Evolutionary conservation across 2,329 filamentous ascomycete genomes (phyloP), one percentile per base, ranked within the genome.

Genomic region (Periconia sp.): DNA sequence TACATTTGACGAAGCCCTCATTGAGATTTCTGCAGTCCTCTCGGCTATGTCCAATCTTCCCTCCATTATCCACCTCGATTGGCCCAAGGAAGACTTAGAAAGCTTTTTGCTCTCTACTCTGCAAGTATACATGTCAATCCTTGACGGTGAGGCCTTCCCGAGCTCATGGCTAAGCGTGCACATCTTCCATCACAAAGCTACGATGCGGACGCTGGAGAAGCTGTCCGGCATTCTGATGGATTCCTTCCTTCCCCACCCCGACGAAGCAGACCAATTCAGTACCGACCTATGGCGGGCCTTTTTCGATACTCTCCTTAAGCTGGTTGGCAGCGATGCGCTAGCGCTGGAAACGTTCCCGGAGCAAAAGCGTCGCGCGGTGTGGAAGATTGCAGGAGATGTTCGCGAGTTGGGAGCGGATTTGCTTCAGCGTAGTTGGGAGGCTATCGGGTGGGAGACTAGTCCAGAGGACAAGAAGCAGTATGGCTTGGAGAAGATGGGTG

Each of bases 341-440:
- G 92, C 94, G 0, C 82, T 99, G 37, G 94, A 99, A 71, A 96
- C 92, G 0, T 97, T 97, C 69, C 92, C 94, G 0, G 95, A 99
- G 72, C 94, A 99, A 76, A 99, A 97, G 77, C 82, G 94, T 44
- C 82, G 94, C 51, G 93, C 94, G 1, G 93, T 97, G 1, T 99
- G 95, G 94, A 99, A 97, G 77, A 97, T 99, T 69, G 94, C 93
- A 3, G 94, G 94, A 6, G 95, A 99, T 75, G 91, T 99, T 47
- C 85, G 94, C 52, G 92, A 97, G 72, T 84, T 91, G 60, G 94
- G 95, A 15, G 93, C 94, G 3, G 90, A 93, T 47, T 80, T 99
- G 9, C 79, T 99, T 33, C 85, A 89, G 56, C 84, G 85, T 27
- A 93, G 89, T 6, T 99, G 94, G 94, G 91, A 96, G 69, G 90